These are phyloP conservation scores for Neurospora terricola DNA, from an alignment of 495 filamentous ascomycete species.

Conservation along the genomic window DNA sequence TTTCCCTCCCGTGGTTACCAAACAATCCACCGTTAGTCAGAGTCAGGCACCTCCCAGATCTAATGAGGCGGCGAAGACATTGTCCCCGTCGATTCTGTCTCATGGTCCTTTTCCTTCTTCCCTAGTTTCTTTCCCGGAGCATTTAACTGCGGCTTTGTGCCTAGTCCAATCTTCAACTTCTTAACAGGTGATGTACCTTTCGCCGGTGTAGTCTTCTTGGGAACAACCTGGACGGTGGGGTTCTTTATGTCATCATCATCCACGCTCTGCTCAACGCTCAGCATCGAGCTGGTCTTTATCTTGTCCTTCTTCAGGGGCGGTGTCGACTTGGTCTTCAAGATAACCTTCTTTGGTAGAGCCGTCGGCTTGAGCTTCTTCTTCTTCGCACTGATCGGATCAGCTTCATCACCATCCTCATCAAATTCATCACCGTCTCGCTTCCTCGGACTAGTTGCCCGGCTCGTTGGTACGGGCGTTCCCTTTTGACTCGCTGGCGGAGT, in stretches of 20 bases:
- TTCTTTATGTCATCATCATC: conserved; percentile 29
- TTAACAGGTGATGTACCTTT: conserved; percentile 35
- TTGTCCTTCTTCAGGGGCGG: conserved; percentile 34
- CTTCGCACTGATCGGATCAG: conserved; percentile 37
- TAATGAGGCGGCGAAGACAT: conserved; percentile 37
- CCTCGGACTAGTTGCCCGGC: conserved; percentile 34
- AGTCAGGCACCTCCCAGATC: not conserved
- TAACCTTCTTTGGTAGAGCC: conserved; percentile 33
- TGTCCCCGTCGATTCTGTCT: conserved; percentile 41
- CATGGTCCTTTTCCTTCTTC: conserved; percentile 32
- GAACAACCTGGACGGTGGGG: conserved; percentile 31
- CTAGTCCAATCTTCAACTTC: conserved; percentile 33
- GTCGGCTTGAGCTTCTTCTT: conserved; percentile 40
- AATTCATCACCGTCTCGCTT: conserved; percentile 43
- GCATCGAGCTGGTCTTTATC: conserved; percentile 28
- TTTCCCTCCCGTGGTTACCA: not conserved
- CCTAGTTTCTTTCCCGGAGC: conserved; percentile 27
- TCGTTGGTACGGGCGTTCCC: conserved; percentile 47
- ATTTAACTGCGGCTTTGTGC: conserved; percentile 28
- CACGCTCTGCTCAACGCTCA: conserved; percentile 31
- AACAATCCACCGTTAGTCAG: not conserved
- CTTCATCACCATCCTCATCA: conserved; percentile 41
- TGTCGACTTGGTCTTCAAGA: conserved; percentile 37
- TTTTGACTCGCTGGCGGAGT: conserved; percentile 50
- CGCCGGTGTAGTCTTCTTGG: conserved; percentile 29